Evolutionary conservation across 352 stramenopile genomes (phyloP), one percentile per base, ranked within the genome.

Genomic region (Phytophthora chlamydospora): DNA sequence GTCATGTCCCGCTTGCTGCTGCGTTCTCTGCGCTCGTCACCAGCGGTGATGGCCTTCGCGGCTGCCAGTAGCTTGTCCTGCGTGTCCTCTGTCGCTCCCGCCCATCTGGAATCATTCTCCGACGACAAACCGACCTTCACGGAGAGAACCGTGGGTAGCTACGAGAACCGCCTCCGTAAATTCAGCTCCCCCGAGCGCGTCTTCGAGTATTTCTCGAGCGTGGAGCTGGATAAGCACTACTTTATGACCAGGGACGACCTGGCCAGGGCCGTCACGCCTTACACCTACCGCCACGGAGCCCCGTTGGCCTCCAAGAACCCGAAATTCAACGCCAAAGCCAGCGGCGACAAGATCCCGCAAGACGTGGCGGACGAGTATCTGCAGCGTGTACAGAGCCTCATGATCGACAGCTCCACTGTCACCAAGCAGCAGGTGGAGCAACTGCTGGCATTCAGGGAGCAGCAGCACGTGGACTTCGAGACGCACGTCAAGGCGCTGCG

Each of bases 141-240:
- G 24, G 84, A 96, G 75, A 82, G 83, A 19, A 92, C 81, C 13
- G 76, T 96, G 14, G 87, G 89, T 62, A 93, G 78, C 44, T 96
- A 96, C 68, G 89, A 96, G 75, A 96, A 96, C 73, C 85, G 89
- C 1, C 52, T 96, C 49, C 89, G 89, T 58, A 85, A 82, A 61
- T 93, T 93, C 71, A 91, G 78, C 56, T 78, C 80, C 9, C 89
- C 89, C 19, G 87, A 96, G 75, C 88, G 88, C 54, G 85, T 96
- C 9, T 96, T 96, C 55, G 85, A 94, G 78, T 96, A 96, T 67
- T 96, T 96, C 56, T 92, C 89, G 14, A 91, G 80, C 49, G 83
- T 96, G 2, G 74, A 92, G 66, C 73, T 95, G 62, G 79, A 95
- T 46, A 74, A 80, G 48, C 71, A 95, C 39, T 89, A 71, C 52